Evolutionary conservation across 139 green algal genomes (phyloP).

Genomic region (Chlorella vulgaris): DNA sequence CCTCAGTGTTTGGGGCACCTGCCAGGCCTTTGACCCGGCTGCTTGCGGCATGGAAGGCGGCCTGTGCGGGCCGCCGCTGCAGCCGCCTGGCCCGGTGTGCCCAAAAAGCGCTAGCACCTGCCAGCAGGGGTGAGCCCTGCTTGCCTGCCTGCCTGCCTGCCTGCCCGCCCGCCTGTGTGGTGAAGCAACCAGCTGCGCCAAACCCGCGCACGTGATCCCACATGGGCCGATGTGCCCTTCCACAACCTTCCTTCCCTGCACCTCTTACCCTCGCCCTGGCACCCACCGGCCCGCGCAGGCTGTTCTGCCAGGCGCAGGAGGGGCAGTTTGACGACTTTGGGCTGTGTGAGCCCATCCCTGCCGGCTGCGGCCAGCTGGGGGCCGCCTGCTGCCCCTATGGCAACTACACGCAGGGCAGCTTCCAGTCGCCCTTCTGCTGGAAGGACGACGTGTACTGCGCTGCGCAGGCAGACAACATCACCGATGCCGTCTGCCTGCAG

Average conservation of each 20-base stretch:
- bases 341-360: slow-evolving; percentile 5
- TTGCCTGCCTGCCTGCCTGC: not conserved
- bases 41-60: slow-evolving; percentile 3
- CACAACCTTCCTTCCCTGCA: not conserved
- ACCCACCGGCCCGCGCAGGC: not conserved
- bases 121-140: not conserved
- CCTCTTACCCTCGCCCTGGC: not conserved
- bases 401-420: not conserved
- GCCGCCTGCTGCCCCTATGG: slow-evolving; percentile 14
- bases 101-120: not conserved
- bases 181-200: too few species aligned
- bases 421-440: slow-evolving; percentile 25
- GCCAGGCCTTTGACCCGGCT: not conserved
- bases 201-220: too few species aligned
- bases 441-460: slow-evolving; percentile 22
- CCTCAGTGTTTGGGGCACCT: not conserved
- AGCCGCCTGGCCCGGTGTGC: slow-evolving; percentile 1
- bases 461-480: not conserved
- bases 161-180: not conserved
- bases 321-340: slow-evolving; percentile 2
- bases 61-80: not conserved
- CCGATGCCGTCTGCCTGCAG: slow-evolving; percentile 22
- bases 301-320: slow-evolving; percentile 21
- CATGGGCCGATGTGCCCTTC: too few species aligned
- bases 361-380: not conserved